Evolutionary conservation across 306 rosid genomes (phyloP).

Genomic region (Gastrolobium villosum): DNA sequence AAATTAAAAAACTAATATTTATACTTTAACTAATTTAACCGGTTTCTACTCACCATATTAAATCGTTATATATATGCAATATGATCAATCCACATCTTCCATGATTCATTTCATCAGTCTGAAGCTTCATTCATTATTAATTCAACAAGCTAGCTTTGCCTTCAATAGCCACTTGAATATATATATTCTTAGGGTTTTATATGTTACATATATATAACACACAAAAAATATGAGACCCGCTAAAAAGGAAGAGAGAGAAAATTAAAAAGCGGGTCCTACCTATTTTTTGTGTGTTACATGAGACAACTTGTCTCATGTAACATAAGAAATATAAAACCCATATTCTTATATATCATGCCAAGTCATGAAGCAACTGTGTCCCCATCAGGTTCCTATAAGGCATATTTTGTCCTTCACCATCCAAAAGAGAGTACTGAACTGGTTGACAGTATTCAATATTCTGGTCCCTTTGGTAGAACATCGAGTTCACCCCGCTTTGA

Average conservation of each 20-base stretch:
- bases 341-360: conserved; percentile 57
- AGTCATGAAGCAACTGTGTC: conserved; percentile 85
- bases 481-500: conserved; percentile 66
- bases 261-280: too few relatives aligned
- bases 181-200: too few relatives aligned
- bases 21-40: conserved; percentile 27
- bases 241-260: too few relatives aligned
- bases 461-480: conserved; percentile 71
- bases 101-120: neutral
- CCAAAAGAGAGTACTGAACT: conserved; percentile 81
- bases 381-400: conserved; percentile 92
- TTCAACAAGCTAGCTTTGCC: neutral
- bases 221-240: too few relatives aligned
- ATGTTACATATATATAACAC: too few relatives aligned
- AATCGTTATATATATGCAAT: neutral
- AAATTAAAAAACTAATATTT: conserved; percentile 21
- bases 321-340: too few relatives aligned
- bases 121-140: neutral
- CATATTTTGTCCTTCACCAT: conserved; percentile 75
- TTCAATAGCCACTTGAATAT: neutral
- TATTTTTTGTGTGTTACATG: too few relatives aligned
- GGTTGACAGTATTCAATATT: conserved; percentile 72
- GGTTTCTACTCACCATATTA: neutral
- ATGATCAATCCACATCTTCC: conserved; percentile 10
- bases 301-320: too few relatives aligned